Base-by-base conservation (phyloP, 768 basidiomycete species). In the Hypholoma sublateritium region DNA sequence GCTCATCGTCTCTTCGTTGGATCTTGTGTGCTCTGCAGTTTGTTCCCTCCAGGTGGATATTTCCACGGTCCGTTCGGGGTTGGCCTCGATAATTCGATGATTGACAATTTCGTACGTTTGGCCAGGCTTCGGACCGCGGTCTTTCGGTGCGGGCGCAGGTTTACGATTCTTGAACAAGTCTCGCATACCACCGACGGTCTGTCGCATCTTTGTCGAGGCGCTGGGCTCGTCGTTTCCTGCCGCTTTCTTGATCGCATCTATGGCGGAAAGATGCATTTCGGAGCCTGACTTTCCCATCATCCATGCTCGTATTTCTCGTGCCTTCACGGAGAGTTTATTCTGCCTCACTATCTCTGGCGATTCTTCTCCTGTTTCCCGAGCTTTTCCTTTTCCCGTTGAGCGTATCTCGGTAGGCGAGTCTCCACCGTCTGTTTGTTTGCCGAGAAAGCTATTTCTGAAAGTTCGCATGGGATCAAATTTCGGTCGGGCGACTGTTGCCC, bases 1-100 rank as follows among this genome's bases (percentile, higher is more conserved):
- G 53, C 79, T 80, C 69, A 79, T 73, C 39, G 59, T 69, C 47
- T 76, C 72, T 34, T 71, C 67, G 19, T 71, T 66, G 32, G 67
- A 61, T 42, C 66, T 69, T 9, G 70, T 67, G 51, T 78, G 74
- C 51, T 72, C 68, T 4, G 78, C 77, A 0, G 82, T 80, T 43
- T 80, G 78, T 62, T 85, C 80, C 34, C 83, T 71, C 85, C 85
- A 87, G 8, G 75, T 76, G 21, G 74, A 78, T 53, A 87, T 79
- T 46, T 80, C 82, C 5, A 82, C 80, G 7, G 80, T 82, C 53
- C 72, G 72, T 53, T 81, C 80, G 1, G 78, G 76, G n/a, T 74
- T 77, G 24, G 78, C 76, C 60, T 81, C 80, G 25, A 82, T 57
- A 22, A 82, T 72, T 39, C 68, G 69, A 35, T 71, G 67, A 35